These are phyloP conservation scores for Zoysia japonica DNA, from an alignment of 176 grass and related monocot species.

Conservation along the genomic window DNA sequence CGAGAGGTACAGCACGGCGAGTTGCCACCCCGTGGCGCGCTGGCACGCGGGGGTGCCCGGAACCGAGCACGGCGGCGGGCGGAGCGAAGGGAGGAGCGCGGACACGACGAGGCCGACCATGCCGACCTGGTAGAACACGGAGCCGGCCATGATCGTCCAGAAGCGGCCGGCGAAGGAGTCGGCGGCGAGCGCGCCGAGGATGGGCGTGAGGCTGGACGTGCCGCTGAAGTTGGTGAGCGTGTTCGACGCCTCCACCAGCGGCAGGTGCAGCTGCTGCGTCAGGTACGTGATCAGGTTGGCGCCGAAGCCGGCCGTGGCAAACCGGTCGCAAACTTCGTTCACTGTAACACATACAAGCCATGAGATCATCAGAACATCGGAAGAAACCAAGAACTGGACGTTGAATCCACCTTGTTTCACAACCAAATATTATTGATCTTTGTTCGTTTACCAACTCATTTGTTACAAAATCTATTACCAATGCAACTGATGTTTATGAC, in stretches of 20 bases:
- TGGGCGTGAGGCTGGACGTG: conserved; percentile 62
- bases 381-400: not conserved
- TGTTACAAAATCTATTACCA: not conserved
- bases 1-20: conserved; percentile 53
- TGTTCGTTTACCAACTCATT: not conserved
- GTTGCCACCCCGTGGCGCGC: conserved; percentile 41
- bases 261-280: conserved; percentile 62
- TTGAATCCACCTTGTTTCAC: not conserved
- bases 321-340: conserved; percentile 66
- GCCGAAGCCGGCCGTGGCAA: conserved; percentile 58
- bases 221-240: conserved; percentile 66
- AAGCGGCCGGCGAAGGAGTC: conserved; percentile 77
- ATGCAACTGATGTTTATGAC: not conserved
- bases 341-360: conserved; percentile 35
- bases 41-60: conserved; percentile 30
- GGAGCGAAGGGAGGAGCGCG: conserved; percentile 52
- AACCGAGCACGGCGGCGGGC: conserved; percentile 18
- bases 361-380: not conserved
- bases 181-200: conserved; percentile 68
- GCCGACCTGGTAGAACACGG: conserved; percentile 62
- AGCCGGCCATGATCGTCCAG: conserved; percentile 66
- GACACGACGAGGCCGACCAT: conserved; percentile 60
- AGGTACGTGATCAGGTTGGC: conserved; percentile 86
- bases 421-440: not conserved
- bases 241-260: conserved; percentile 70